phyloP scores from a whole-genome alignment of 371 early-diverging fungal species.

The Mucor racemosus region DNA sequence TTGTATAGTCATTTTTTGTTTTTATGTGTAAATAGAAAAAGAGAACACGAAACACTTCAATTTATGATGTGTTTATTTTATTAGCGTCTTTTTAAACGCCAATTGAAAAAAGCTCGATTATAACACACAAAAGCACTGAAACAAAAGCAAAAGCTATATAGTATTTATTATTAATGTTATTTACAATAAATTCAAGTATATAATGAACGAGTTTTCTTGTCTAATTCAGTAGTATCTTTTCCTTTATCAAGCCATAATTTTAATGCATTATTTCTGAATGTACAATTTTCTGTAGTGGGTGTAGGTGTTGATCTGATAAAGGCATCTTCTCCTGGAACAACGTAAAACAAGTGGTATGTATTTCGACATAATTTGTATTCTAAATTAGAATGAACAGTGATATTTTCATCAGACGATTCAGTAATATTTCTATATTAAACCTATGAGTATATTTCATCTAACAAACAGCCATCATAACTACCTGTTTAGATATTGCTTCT shows the following conservation, averaged over 20 bases:
- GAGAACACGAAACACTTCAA: constrained; percentile 9
- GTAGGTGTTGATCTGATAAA: constrained; percentile 16
- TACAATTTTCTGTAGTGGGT: background rate
- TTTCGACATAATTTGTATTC: constrained; percentile 88
- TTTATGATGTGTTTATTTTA: too few relatives aligned
- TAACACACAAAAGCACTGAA: too few relatives aligned
- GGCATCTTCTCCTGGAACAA: constrained; percentile 38
- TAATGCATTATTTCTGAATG: constrained; percentile 1
- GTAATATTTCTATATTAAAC: background rate
- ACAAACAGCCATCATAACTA: constrained; percentile 9
- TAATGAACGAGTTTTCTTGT: constrained; percentile 2
- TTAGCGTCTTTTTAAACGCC: background rate
- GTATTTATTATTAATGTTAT: background rate
- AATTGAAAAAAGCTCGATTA: too few relatives aligned
- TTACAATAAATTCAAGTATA: constrained; percentile 8
- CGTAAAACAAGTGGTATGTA: constrained; percentile 41
- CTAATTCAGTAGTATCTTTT: constrained; percentile 7
- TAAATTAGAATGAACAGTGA: constrained; percentile 38
- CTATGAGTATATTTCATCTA: too few relatives aligned
- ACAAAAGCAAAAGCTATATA: background rate
- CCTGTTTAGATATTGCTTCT: constrained; percentile 63
- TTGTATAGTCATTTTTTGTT: constrained; percentile 21
- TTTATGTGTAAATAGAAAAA: constrained; percentile 3
- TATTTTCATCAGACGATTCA: background rate
- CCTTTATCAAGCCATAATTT: constrained; percentile 22